These are phyloP conservation scores for Citrus glauca DNA, from an alignment of 345 rosid genomes.

Conservation along the genomic window DNA sequence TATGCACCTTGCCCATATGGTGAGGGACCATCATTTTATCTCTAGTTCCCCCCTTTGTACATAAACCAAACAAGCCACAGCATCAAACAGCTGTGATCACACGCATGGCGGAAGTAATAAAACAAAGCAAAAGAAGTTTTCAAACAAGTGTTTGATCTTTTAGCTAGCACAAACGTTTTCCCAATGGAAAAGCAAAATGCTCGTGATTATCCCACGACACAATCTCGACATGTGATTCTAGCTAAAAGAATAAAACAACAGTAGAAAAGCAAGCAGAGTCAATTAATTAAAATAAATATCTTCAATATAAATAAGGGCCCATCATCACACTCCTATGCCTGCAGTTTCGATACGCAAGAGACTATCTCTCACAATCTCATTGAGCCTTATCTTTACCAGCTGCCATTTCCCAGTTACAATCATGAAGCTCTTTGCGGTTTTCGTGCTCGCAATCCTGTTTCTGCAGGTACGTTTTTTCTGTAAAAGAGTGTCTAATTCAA, in stretches of 20 bases:
- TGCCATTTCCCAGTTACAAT: not conserved
- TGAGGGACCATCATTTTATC: too few species aligned
- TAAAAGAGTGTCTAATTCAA: not conserved
- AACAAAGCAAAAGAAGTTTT: conserved; percentile 14
- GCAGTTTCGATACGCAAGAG: not conserved
- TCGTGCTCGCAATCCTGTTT: conserved; percentile 19
- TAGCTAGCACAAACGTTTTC: conserved; percentile 9
- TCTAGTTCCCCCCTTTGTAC: too few species aligned
- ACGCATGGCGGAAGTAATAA: not conserved
- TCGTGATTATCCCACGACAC: conserved; percentile 3
- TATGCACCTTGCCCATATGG: too few species aligned
- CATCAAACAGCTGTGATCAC: conserved; percentile 26
- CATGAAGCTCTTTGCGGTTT: conserved; percentile 30
- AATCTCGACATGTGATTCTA: conserved; percentile 12
- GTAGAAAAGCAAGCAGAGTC: not conserved
- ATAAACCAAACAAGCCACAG: not conserved
- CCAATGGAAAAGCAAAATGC: conserved; percentile 6
- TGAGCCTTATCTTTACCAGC: conserved; percentile 10
- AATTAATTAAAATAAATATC: not conserved
- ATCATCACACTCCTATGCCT: not conserved
- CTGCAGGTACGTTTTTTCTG: conserved; percentile 16
- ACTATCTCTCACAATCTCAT: not conserved
- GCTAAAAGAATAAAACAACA: not conserved
- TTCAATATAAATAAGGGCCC: not conserved
- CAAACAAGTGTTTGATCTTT: conserved; percentile 2